Evolutionary conservation across 495 filamentous ascomycete species (phyloP), one percentile per base, ranked within the genome.

Genomic region (Delitschia confertaspora): DNA sequence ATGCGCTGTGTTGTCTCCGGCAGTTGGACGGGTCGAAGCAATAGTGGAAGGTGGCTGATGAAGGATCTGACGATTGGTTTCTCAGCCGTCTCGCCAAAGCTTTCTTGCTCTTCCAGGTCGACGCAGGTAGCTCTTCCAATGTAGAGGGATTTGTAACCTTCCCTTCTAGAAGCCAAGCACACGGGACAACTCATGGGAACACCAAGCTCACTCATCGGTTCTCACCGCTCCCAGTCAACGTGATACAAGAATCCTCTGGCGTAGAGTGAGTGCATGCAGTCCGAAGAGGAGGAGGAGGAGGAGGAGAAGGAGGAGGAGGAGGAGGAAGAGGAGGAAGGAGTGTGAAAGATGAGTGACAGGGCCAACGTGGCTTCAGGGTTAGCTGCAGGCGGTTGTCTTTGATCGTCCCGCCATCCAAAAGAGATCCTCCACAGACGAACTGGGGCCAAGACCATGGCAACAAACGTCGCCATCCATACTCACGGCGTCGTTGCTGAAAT

Each of bases 321-420:
- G 14, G 11, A 14, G n/a, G 30, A 6, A 38, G 39, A 8, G 13
- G 26, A 18, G 34, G 19, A 10, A 14, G 35, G 19, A 7, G 35
- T 38, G 2, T 10, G 4, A 26, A 13, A 25, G 2, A 29, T 30
- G 4, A 33, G 37, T 47, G 47, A 50, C 46, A 50, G 41, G 11
- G 50, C 51, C 46, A 55, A 55, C 51, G 51, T 50, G 51, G 51
- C 51, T 55, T 46, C 51, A 55, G 47, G 51, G 46, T 55, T 45
- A 49, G 51, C 51, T 55, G 46, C 45, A 50, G 37, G 36, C 41
- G 45, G 37, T 47, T 49, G 51, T 44, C 9, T 45, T 35, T 55
- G 51, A 55, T 55, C 51, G 51, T 50, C 51, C 51, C 51, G 51
- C 46, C 33, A 13, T 49, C 35, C 30, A n/a, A 29, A 32, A 50